Conservation (phyloP, 768 basidiomycete genomes). For the Pilatotrama ljubarskyi region DNA sequence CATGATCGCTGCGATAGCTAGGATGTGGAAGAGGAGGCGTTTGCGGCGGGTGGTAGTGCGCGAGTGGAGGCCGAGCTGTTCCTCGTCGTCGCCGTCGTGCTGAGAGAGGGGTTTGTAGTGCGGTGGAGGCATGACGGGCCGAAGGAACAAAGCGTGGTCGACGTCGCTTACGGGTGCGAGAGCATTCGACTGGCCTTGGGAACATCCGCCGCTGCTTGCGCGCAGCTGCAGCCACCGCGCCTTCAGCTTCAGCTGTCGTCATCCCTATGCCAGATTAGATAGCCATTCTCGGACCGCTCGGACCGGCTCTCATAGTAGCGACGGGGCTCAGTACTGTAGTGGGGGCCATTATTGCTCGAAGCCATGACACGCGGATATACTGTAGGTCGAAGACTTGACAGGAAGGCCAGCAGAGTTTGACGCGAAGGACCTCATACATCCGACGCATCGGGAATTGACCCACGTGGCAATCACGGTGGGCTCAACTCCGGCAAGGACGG, state of each 20-base stretch:
- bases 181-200: neutral
- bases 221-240: neutral
- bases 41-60: neutral
- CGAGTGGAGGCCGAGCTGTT: neutral
- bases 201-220: neutral
- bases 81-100: conserved; percentile 10
- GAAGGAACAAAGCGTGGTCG: neutral
- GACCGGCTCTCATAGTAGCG: too few relatives aligned
- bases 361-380: too few relatives aligned
- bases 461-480: too few relatives aligned
- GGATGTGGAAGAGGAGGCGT: conserved; percentile 12
- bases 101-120: conserved; percentile 13
- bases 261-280: neutral
- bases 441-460: too few relatives aligned
- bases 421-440: too few relatives aligned
- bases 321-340: too few relatives aligned
- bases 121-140: conserved; percentile 1
- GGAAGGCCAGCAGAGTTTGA: too few relatives aligned
- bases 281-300: too few relatives aligned
- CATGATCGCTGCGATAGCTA: conserved; percentile 8
- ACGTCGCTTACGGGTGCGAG: too few relatives aligned
- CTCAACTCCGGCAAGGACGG: too few relatives aligned
- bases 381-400: too few relatives aligned
- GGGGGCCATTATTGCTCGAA: too few relatives aligned
- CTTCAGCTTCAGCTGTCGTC: conserved; percentile 1